Base-by-base conservation (phyloP, 1,284 basidiomycete species). In the Trichosporon asahii region DNA sequence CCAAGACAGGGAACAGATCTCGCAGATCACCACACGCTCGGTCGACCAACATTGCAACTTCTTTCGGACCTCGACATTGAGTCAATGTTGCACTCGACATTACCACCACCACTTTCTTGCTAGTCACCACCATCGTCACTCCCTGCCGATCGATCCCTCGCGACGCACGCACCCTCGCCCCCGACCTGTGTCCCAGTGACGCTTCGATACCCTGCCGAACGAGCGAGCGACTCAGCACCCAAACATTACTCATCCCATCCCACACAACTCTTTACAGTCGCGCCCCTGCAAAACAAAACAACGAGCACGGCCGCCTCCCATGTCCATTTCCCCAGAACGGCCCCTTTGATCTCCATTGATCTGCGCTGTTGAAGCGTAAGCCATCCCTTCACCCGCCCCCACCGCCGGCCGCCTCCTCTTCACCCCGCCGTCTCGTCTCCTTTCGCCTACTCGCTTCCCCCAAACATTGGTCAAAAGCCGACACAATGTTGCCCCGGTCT, bases 401-500 rank as follows among this genome's bases (percentile, higher is more conserved):
- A 8, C 31, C 31, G n/a, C 8, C 31, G 31, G 31, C 35, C 35
- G 35, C 35, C 35, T 37, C 35, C 35, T 37, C 35, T 37, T 37
- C 35, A 37, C 35, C 35, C 35, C 35, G 35, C 35, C 35, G 3
- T 6, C 21, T 53, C 23, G 6, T 5, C 46, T 53, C 11, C 3
- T 9, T 7, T 9, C 21, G n/a, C 49, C 15, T 25, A 18, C 15
- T 46, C 49, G n/a, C 23, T 53, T 21, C 49, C 23, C 3, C 49
- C n/a, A n/a, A 53, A 21, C 23, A 53, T 21, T 23, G 18, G 11
- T 33, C 31, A 53, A 21, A 25, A 53, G 49, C 2, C n/a, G 21
- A 53, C 57, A 61, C 27, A n/a, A 66, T 33, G 40, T 15, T 66
- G 15, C 65, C 65, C 9, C 65, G 65, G n/a, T 66, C 65, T 6